These are phyloP conservation scores for Boletus rubescentipes DNA, from an alignment of 768 basidiomycete species.

Conservation along the genomic window DNA sequence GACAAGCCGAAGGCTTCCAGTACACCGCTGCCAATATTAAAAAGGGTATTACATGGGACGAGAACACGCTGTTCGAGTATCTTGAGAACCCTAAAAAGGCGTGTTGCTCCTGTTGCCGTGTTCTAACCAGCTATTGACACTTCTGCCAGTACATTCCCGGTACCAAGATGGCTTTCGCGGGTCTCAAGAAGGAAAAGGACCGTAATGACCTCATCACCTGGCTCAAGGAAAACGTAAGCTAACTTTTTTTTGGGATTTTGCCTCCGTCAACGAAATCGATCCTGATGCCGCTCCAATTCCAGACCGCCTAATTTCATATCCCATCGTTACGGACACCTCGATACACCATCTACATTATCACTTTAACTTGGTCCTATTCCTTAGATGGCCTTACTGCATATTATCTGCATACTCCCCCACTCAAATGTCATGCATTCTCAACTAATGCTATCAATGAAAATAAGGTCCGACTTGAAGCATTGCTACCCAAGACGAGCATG, in stretches of 20 bases:
- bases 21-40: slow-evolving; percentile 95
- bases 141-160: slow-evolving; percentile 82
- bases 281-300: neutral
- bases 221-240: slow-evolving; percentile 71
- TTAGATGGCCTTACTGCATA: slow-evolving; percentile 34
- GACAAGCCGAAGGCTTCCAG: slow-evolving; percentile 80
- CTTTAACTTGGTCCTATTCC: slow-evolving; percentile 30
- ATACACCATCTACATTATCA: slow-evolving; percentile 22
- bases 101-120: slow-evolving; percentile 8
- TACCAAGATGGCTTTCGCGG: slow-evolving; percentile 98
- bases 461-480: too few relatives aligned
- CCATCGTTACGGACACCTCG: slow-evolving; percentile 11
- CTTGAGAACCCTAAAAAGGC: slow-evolving; percentile 98
- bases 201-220: slow-evolving; percentile 90
- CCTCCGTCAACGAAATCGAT: neutral
- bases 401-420: slow-evolving; percentile 28
- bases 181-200: slow-evolving; percentile 98
- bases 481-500: neutral
- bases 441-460: neutral
- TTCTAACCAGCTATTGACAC: neutral
- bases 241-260: neutral
- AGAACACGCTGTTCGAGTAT: slow-evolving; percentile 91
- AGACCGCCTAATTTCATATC: slow-evolving; percentile 30
- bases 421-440: slow-evolving; percentile 25
- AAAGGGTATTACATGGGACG: slow-evolving; percentile 88